These are phyloP conservation scores for Arxiozyma bovina DNA, from an alignment of 1,139 yeast species.

Conservation along the genomic window DNA sequence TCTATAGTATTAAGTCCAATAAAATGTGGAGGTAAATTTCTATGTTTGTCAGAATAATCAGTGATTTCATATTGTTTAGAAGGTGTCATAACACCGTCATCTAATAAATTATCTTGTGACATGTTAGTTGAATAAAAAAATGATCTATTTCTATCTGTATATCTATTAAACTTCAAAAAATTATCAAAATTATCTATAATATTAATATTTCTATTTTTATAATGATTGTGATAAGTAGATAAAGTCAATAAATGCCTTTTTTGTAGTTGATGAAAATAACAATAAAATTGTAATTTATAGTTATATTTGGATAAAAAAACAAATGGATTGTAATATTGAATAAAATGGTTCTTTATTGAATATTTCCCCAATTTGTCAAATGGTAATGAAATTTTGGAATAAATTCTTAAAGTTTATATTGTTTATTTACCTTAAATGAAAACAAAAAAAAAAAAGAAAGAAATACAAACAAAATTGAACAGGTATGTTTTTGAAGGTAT, in stretches of 20 bases:
- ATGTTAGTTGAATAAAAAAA: slow-evolving; percentile 12
- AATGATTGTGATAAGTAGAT: neutral
- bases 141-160: neutral
- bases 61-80: slow-evolving; percentile 27
- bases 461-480: neutral
- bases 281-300: neutral
- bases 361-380: neutral
- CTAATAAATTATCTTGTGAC: slow-evolving; percentile 36
- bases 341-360: neutral
- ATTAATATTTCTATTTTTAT: neutral
- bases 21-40: slow-evolving; percentile 57
- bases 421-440: neutral
- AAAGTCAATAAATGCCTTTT: too few species aligned
- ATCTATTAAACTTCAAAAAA: neutral
- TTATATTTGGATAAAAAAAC: neutral
- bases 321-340: neutral
- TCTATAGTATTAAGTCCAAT: slow-evolving; percentile 52
- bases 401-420: neutral
- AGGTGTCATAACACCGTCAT: slow-evolving; percentile 21
- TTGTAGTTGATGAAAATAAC: neutral
- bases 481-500: neutral
- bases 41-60: slow-evolving; percentile 32
- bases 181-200: neutral
- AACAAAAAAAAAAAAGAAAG: neutral
- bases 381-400: neutral